Evolutionary conservation across 345 rosid genomes (phyloP), one percentile per base, ranked within the genome.

Genomic region (Moricandia moricandioides): DNA sequence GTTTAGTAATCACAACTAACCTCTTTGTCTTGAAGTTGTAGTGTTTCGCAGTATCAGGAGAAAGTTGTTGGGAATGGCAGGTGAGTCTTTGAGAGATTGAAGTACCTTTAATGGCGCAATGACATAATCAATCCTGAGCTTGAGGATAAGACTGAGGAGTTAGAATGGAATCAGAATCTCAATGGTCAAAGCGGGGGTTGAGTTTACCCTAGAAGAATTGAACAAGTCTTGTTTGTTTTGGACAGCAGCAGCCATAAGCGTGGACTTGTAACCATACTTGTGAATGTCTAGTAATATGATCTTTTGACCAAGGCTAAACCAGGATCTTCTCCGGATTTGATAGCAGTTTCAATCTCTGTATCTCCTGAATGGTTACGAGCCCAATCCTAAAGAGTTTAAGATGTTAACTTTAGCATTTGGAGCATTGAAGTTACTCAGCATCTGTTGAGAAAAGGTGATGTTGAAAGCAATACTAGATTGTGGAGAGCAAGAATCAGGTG

Each of bases 241-340:
- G 74, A 95, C 93, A 69, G 96, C 97, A 70, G 99, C 98, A 35
- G 97, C 96, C 96, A 90, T 90, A 80, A 91, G 73, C 86, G 88
- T 94, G 17, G 99, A 90, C 78, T 90, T 94, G 72, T 91, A 81
- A 61, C 97, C 96, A 65, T 90, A 85, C 78, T 91, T 94, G 84
- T 94, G 97, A 62, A 91, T 91, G 78, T 91, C 1, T 21, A 94
- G 76, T 91, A 91, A 73, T 90, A 90, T 62, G 90, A 83, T 79
- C 89, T 90, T 68, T 89, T 84, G 67, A 94, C 97, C 92, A 95
- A 82, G 70, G 92, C 83, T 86, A 94, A 81, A 45, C 96, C 96
- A 27, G 96, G 96, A 81, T 91, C 98, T 80, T 91, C 96, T 76
- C 97, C 98, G 58, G 82, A 86, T 75, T 80, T 82, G 35, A 79